Conservation (phyloP, 306 rosid genomes). For the Gastrolobium villosum region DNA sequence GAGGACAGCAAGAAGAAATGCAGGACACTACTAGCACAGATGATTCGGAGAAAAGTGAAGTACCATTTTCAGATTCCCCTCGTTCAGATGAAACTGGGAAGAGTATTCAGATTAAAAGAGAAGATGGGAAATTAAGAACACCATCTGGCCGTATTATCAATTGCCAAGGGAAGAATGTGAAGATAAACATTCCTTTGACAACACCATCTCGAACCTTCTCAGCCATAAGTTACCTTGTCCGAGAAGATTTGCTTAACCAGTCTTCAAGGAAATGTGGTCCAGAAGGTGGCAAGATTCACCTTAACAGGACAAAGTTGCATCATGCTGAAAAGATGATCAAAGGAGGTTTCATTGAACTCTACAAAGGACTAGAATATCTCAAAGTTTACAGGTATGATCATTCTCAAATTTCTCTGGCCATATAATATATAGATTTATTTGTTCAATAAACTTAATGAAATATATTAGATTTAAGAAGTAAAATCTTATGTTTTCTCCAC, state of each 20-base stretch:
- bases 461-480: not conserved
- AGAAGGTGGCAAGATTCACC: constrained; percentile 72
- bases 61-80: constrained; percentile 56
- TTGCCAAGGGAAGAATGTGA: constrained; percentile 87
- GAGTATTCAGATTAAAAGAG: constrained; percentile 59
- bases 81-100: constrained; percentile 56
- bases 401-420: constrained; percentile 4
- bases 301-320: constrained; percentile 78
- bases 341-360: constrained; percentile 93
- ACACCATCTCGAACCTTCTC: constrained; percentile 92
- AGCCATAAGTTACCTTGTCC: constrained; percentile 82
- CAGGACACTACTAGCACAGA: constrained; percentile 58
- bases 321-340: constrained; percentile 97
- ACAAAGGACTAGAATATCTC: constrained; percentile 91
- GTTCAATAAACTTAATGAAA: not conserved
- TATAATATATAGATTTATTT: not conserved
- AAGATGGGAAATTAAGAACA: constrained; percentile 67
- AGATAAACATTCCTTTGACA: constrained; percentile 90
- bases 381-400: constrained; percentile 80
- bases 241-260: constrained; percentile 83
- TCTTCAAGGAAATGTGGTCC: constrained; percentile 75
- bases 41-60: constrained; percentile 70
- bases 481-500: constrained; percentile 47
- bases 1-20: constrained; percentile 69
- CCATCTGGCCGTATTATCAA: constrained; percentile 69